Percentiles rank a stretch among this genome's conserved stretches.
These are phyloP conservation scores for Glycyrrhiza uralensis DNA, from an alignment of 306 rosid species.

Conservation along the genomic window DNA sequence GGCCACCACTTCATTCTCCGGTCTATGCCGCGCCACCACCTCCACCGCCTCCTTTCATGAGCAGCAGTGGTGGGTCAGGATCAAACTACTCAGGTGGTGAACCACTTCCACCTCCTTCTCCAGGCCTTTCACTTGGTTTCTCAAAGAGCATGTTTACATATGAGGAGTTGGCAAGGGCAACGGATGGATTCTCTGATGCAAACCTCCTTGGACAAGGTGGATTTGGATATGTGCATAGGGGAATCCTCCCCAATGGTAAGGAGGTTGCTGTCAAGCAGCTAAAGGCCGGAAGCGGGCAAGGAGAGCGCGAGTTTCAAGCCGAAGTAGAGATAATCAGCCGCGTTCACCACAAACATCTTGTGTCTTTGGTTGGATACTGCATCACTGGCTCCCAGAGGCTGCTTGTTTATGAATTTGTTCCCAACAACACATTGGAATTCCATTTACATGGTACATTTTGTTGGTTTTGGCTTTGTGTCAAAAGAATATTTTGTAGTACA, in stretches of 20 bases:
- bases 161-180: constrained; percentile 84
- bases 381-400: constrained; percentile 71
- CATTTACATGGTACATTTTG: constrained; percentile 73
- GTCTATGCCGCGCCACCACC: constrained; percentile 35
- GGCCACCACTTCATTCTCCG: constrained; percentile 54
- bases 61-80: constrained; percentile 87
- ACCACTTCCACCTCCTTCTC: constrained; percentile 67
- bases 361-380: constrained; percentile 94
- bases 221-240: constrained; percentile 92
- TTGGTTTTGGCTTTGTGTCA: constrained; percentile 9
- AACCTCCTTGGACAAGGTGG: constrained; percentile 98
- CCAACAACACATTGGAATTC: constrained; percentile 84
- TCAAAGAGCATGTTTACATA: constrained; percentile 74
- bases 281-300: constrained; percentile 97
- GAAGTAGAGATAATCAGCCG: constrained; percentile 97
- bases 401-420: constrained; percentile 90
- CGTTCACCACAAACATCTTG: constrained; percentile 94
- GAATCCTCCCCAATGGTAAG: constrained; percentile 87
- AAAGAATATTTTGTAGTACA: background rate
- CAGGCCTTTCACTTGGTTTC: constrained; percentile 59
- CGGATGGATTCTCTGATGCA: constrained; percentile 93
- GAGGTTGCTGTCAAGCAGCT: constrained; percentile 94
- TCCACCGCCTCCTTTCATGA: constrained; percentile 43
- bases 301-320: constrained; percentile 95
- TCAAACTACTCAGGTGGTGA: constrained; percentile 85